Base-by-base conservation (phyloP, 2,329 filamentous ascomycete genomes). In the Pseudogymnoascus sp. region DNA sequence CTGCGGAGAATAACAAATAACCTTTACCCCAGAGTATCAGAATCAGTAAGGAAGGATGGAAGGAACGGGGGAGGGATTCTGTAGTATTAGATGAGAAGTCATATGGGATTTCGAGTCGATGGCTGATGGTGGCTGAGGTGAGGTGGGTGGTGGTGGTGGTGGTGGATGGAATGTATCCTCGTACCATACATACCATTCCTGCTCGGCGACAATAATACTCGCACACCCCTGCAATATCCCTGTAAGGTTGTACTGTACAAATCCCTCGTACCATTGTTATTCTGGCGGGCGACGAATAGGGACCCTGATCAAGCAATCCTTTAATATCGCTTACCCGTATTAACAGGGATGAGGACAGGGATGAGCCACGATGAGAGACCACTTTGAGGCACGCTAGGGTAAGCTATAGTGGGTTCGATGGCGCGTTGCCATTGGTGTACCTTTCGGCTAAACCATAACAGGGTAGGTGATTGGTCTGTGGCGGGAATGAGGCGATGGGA, bases 301-400 rank as follows among this genome's bases (percentile, higher is more conserved):
- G 25, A 10, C 48, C n/a, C 10, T 19, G 6, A 19, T 19, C 14
- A 8, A 34, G n/a, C 25, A 34, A 57, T 57, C 48, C 48, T 57
- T 57, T 57, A 57, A 57, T 57, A 34, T 57, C 48, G 48, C 48
- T 57, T 57, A 57, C 25, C 28, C 48, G n/a, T 34, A 34, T 34
- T 6, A n/a, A 13, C 48, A 31, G 28, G 48, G 48, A 54, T 54
- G 3, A 10, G 11, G 5, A 16, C 45, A 7, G n/a, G 45, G 23
- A 28, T 51, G 6, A 6, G 48, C 23, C 10, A 19, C 41, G 10
- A 2, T 19, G 16, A 11, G 16, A 41, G 6, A 8, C n/a, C 37
- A 41, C 13, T 37, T 37, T 14, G 48, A 54, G 23, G 48, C 25
- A 31, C 48, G 25, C 48, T 54, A 54, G 6, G 23, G 48, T 19